phyloP scores from a whole-genome alignment of 495 filamentous ascomycete genomes.

The Trichoderma orchidacearum region DNA sequence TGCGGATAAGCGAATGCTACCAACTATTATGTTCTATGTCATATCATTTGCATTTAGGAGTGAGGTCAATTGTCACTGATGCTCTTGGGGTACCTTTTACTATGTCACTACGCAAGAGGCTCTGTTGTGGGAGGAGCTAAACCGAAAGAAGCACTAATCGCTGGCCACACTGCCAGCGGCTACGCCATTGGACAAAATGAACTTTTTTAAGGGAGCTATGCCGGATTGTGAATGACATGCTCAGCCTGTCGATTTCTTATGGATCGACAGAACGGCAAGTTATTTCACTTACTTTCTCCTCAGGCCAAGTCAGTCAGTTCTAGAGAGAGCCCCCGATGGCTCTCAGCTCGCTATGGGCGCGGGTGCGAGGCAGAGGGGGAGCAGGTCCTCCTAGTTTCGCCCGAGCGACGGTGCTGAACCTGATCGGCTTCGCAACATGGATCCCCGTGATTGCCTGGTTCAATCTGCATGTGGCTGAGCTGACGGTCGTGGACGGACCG shows the following conservation, averaged over 20 bases:
- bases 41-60: background rate
- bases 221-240: no score
- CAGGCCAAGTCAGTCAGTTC: no score
- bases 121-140: background rate
- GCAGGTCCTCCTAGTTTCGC: slow-evolving; percentile 13
- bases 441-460: slow-evolving; percentile 53
- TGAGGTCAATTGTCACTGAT: background rate
- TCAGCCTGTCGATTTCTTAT: no score
- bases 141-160: slow-evolving; percentile 7
- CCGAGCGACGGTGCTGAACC: slow-evolving; percentile 24
- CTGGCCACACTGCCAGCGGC: no score
- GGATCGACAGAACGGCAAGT: no score
- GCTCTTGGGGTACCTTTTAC: background rate
- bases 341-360: slow-evolving; percentile 17
- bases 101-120: background rate
- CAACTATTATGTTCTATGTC: no score
- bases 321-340: slow-evolving; percentile 11
- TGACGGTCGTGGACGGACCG: slow-evolving; percentile 50
- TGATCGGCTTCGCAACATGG: slow-evolving; percentile 43
- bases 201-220: no score
- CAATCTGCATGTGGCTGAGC: slow-evolving; percentile 44
- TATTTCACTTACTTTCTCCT: no score
- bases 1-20: no score
- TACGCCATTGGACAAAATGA: no score
- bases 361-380: slow-evolving; percentile 2